phyloP scores from a whole-genome alignment of 2,329 filamentous ascomycete genomes.

The Ceratocystis harringtonii region DNA sequence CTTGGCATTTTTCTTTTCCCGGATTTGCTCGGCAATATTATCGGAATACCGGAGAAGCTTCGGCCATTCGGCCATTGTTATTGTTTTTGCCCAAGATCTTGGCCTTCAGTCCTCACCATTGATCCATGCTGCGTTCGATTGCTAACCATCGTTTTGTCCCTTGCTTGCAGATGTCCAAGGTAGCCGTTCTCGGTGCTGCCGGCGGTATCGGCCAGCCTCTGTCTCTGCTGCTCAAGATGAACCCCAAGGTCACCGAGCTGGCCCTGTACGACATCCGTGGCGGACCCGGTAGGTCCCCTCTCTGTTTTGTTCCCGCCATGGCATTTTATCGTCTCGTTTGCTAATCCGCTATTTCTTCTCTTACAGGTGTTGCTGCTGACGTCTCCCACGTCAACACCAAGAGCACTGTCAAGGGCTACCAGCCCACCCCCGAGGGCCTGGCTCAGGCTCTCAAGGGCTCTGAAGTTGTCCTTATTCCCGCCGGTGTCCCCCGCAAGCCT shows the following conservation, averaged over 20 bases:
- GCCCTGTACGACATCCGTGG: constrained; percentile 96
- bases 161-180: constrained; percentile 69
- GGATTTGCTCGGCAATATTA: constrained; percentile 11
- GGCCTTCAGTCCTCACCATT: background rate
- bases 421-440: constrained; percentile 61
- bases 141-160: constrained; percentile 10
- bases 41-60: background rate
- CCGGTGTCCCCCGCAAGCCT: constrained; percentile 96
- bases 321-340: background rate
- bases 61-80: background rate
- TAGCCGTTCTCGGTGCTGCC: constrained; percentile 88
- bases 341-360: background rate
- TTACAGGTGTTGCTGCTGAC: constrained; percentile 85
- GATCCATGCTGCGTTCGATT: background rate
- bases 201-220: constrained; percentile 98
- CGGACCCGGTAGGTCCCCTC: constrained; percentile 57
- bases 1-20: background rate
- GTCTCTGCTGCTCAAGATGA: constrained; percentile 96
- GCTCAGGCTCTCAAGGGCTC: constrained; percentile 66
- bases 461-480: constrained; percentile 93
- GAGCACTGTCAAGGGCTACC: constrained; percentile 82
- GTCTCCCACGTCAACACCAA: constrained; percentile 99
- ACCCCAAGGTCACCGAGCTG: constrained; percentile 83
- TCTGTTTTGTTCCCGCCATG: background rate
- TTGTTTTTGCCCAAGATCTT: background rate